A percentile compares a stretch with the other conserved stretches of the same genome.
phyloP scores from a whole-genome alignment of 2,329 filamentous ascomycete species.

The Myriosclerotinia scirpicola region DNA sequence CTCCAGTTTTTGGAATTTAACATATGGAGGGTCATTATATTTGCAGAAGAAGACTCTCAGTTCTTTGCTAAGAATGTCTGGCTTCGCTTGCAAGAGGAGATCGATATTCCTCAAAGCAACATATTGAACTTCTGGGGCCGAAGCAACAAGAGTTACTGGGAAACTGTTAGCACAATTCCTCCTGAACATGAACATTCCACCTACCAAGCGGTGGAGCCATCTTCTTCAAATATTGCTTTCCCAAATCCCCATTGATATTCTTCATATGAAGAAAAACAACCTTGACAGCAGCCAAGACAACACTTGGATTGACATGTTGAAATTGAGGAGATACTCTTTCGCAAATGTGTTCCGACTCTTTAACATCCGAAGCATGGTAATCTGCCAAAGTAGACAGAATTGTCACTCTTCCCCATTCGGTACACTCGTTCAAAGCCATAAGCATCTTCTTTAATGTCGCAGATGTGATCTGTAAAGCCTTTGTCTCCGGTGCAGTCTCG shows the following conservation, averaged over 20 bases:
- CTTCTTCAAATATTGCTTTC: slow-evolving; percentile 89
- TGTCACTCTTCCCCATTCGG: slow-evolving; percentile 95
- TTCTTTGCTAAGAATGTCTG: slow-evolving; percentile 95
- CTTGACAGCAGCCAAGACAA: slow-evolving; percentile 96
- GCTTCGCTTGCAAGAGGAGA: slow-evolving; percentile 89
- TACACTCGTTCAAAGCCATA: slow-evolving; percentile 96
- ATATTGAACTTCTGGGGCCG: slow-evolving; percentile 95
- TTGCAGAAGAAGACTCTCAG: slow-evolving; percentile 99
- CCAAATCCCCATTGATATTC: slow-evolving; percentile 72
- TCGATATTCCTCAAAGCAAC: slow-evolving; percentile 96
- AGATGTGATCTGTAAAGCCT: slow-evolving; percentile 78
- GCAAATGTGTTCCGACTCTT: slow-evolving; percentile 97
- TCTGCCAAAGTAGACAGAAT: slow-evolving; percentile 87
- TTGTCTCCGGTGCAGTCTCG: slow-evolving; percentile 87
- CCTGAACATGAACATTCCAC: slow-evolving; percentile 31
- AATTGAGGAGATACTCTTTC: slow-evolving; percentile 95
- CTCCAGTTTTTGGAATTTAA: slow-evolving; percentile 96
- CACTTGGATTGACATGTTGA: slow-evolving; percentile 96
- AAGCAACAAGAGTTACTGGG: slow-evolving; percentile 89
- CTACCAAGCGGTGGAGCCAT: slow-evolving; percentile 93
- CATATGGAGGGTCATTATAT: slow-evolving; percentile 96
- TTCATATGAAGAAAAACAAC: slow-evolving; percentile 97
- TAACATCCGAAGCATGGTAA: slow-evolving; percentile 82
- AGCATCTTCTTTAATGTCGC: slow-evolving; percentile 90
- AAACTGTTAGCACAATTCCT: slow-evolving; percentile 26